phyloP scores from a whole-genome alignment of 208 protist genomes.

The Jaenimonas drosophilae region DNA sequence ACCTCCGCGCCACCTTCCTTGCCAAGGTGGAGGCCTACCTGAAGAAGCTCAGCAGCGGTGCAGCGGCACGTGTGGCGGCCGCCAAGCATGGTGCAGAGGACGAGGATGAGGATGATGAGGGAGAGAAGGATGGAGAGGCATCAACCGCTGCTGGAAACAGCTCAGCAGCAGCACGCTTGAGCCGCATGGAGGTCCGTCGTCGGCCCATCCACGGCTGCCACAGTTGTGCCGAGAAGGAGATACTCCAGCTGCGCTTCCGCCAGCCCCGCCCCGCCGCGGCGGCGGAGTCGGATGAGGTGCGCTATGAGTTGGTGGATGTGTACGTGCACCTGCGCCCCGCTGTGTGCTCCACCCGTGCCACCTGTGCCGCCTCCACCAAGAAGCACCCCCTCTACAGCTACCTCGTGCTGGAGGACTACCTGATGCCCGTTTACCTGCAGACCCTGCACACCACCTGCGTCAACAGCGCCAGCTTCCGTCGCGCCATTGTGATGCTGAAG shows the following conservation, averaged over 20 bases:
- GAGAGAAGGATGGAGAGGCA: constrained; percentile 8
- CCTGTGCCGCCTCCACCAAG: constrained; percentile 34
- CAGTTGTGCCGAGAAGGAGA: constrained; percentile 37
- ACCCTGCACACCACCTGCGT: constrained; percentile 66
- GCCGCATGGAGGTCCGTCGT: constrained; percentile 33
- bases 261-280: constrained; percentile 6
- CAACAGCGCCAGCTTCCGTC: constrained; percentile 30
- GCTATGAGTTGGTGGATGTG: constrained; percentile 48
- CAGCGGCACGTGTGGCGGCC: constrained; percentile 2
- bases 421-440: constrained; percentile 63
- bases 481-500: constrained; percentile 75
- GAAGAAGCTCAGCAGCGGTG: constrained; percentile 10
- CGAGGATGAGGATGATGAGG: background rate
- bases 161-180: constrained; percentile 15
- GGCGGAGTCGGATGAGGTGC: background rate
- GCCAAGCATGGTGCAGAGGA: background rate
- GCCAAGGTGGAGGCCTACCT: constrained; percentile 47
- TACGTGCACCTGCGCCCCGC: constrained; percentile 63
- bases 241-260: constrained; percentile 51
- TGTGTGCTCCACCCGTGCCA: constrained; percentile 28
- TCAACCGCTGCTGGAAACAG: constrained; percentile 4
- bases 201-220: constrained; percentile 53
- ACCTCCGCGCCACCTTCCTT: constrained; percentile 52
- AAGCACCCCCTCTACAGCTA: constrained; percentile 79
- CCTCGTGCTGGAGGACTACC: constrained; percentile 70